Evolutionary conservation across 2,329 filamentous ascomycete species (phyloP), one percentile per base, ranked within the genome.

Genomic region (Metarhizium rileyi): DNA sequence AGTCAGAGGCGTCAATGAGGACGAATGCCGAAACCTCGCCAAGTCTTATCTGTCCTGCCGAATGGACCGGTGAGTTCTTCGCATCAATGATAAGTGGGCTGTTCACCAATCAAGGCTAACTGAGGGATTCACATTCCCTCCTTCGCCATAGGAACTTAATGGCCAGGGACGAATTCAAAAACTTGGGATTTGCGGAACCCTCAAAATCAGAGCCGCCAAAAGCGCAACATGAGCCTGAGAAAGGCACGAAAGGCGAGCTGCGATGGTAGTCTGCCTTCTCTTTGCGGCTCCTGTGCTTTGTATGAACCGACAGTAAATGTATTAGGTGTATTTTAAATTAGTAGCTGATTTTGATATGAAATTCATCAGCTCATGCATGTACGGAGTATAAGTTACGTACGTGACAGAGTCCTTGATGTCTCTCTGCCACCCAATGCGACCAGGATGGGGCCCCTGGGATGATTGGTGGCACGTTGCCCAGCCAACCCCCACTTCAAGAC

Each of bases 131-230:
- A 16, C 35, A 20, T 20, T 38, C 22, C 27, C 20, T 47, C 26
- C 10, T 41, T 22, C 12, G 22, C 45, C 22, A 10, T 28, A 90
- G 90, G 58, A 96, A 97, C 63, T 73, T 98, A 28, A 98, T 98
- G 93, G 90, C 90, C 7, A 88, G 80, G 58, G 93, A 98, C 63
- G 87, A 95, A 52, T 93, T 97, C 68, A 89, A 87, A 67, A 98
- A 98, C 63, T 73, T 98, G 38, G 93, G 93, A 0, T 93, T 95
- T 59, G 59, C 73, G 43, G 61, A 64, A 44, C 52, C 57, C 49
- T 50, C 55, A 27, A 57, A 57, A 42, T 50, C 73, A 43, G 61
- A 64, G 38, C 52, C 57, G 50, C 49, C 55, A 27, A 57, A 58
- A 41, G 49, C 47, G 44, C 48, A 38, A 52, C 38, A 40, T 50